Conservation (phyloP, 768 basidiomycete species). For the Tylopilus felleus region DNA sequence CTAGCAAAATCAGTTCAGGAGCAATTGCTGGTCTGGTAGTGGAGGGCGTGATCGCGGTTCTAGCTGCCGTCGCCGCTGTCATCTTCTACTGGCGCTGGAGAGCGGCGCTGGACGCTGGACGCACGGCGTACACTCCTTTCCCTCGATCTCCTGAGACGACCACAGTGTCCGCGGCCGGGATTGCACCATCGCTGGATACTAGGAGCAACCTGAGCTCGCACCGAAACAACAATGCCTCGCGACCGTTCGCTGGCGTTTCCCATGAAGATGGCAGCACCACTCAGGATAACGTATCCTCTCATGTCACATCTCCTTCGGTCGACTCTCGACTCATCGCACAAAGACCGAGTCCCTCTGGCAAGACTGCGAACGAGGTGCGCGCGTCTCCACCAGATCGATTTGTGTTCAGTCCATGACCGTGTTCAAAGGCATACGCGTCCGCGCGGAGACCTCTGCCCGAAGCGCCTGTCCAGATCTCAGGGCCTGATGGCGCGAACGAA, state of each 20-base stretch:
- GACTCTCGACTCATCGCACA: not conserved
- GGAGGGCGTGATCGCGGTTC: conserved; percentile 8
- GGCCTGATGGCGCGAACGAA: not conserved
- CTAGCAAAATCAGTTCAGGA: conserved; percentile 20
- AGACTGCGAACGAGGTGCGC: conserved; percentile 8
- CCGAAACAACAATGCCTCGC: not conserved
- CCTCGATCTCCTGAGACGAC: conserved; percentile 3
- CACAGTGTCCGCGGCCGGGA: conserved; percentile 1
- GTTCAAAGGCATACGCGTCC: conserved; percentile 2
- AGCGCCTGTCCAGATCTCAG: not conserved
- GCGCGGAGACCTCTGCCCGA: conserved; percentile 9
- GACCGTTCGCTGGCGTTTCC: not conserved
- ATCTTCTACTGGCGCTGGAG: conserved; percentile 27
- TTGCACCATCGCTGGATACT: conserved; percentile 7
- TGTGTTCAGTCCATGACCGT: not conserved
- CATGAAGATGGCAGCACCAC: not conserved
- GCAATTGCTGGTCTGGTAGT: conserved; percentile 24
- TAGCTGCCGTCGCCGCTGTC: conserved; percentile 12
- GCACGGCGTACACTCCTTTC: not conserved
- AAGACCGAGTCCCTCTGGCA: not conserved
- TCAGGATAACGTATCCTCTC: not conserved
- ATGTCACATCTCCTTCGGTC: not conserved
- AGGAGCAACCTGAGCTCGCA: not conserved
- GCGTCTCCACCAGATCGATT: not conserved
- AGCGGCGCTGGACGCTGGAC: not conserved